Percentiles rank a stretch among this genome's conserved stretches.
Conservation (phyloP, 192 early-diverging fungal genomes). For the Neocallimastix lanati region DNA sequence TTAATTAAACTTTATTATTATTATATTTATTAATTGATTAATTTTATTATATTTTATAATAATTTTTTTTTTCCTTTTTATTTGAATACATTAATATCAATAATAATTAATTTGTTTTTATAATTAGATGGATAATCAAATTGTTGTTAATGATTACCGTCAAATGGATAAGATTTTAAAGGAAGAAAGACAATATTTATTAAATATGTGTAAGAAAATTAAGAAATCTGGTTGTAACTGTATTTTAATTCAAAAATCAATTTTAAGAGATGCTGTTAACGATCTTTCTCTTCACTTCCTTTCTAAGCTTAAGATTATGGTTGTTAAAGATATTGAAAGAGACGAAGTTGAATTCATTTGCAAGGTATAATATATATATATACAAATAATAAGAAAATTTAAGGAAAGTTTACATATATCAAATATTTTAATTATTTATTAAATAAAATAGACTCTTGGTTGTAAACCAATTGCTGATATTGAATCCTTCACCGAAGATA, state of each 20-base stretch:
- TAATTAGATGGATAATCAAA: conserved; percentile 92
- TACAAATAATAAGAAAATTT: too few relatives aligned
- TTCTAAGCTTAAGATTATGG: conserved; percentile 94
- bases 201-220: conserved; percentile 98
- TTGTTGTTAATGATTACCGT: conserved; percentile 97
- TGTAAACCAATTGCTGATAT: conserved; percentile 99
- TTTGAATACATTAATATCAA: too few relatives aligned
- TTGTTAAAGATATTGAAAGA: conserved; percentile 92
- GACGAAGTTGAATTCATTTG: conserved; percentile 99
- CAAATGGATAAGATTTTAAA: conserved; percentile 99
- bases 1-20: too few relatives aligned
- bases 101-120: too few relatives aligned
- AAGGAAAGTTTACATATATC: too few relatives aligned
- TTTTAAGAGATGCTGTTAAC: conserved; percentile 94
- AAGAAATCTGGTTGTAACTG: conserved; percentile 97
- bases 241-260: conserved; percentile 94
- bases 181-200: conserved; percentile 90
- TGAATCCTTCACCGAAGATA: conserved; percentile 96
- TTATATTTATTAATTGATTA: too few relatives aligned
- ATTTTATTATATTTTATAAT: too few relatives aligned
- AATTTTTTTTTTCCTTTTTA: too few relatives aligned
- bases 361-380: conserved; percentile 48
- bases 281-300: conserved; percentile 94
- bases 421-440: too few relatives aligned
- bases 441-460: conserved; percentile 84